A percentile compares a stretch with the other conserved stretches of the same genome.
Evolutionary conservation across 2,329 filamentous ascomycete species (phyloP).

Genomic region (Pyrenochaeta sp.): DNA sequence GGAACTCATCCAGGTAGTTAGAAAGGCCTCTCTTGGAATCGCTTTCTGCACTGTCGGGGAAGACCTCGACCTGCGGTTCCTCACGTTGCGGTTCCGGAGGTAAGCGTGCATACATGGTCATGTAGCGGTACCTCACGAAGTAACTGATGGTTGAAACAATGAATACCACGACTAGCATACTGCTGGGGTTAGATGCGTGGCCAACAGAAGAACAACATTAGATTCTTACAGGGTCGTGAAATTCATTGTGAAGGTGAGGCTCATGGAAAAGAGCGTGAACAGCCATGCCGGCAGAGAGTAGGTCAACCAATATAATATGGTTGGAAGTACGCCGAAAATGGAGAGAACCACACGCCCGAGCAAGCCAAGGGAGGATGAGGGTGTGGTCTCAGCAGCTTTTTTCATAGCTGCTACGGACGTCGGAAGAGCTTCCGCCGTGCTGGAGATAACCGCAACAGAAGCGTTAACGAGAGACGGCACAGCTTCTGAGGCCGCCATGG

Average conservation of each 20-base stretch:
- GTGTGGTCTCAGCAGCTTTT: constrained; percentile 29
- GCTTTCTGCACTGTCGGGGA: constrained; percentile 89
- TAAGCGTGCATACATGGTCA: constrained; percentile 95
- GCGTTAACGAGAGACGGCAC: constrained; percentile 27
- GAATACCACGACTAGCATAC: constrained; percentile 72
- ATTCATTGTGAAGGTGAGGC: constrained; percentile 97
- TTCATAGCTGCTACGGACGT: constrained; percentile 31
- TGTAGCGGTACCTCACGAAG: constrained; percentile 92
- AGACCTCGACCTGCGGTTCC: constrained; percentile 93
- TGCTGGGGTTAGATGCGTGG: constrained; percentile 36
- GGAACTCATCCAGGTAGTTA: constrained; percentile 97
- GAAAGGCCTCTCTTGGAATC: constrained; percentile 88
- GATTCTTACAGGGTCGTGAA: constrained; percentile 84
- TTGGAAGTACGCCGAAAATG: constrained; percentile 63
- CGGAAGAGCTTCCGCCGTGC: constrained; percentile 18
- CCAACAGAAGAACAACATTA: constrained; percentile 2
- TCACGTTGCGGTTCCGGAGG: constrained; percentile 95
- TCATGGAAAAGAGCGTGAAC: constrained; percentile 89
- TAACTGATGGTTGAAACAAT: constrained; percentile 88
- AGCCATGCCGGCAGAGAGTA: constrained; percentile 90
- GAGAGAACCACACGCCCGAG: constrained; percentile 60
- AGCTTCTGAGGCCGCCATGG: constrained; percentile 36
- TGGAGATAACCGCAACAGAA: constrained; percentile 13
- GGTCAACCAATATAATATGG: constrained; percentile 76
- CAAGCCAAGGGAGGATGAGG: constrained; percentile 52